Evolutionary conservation across 306 rosid genomes (phyloP).

Genomic region (Quercus glauca): DNA sequence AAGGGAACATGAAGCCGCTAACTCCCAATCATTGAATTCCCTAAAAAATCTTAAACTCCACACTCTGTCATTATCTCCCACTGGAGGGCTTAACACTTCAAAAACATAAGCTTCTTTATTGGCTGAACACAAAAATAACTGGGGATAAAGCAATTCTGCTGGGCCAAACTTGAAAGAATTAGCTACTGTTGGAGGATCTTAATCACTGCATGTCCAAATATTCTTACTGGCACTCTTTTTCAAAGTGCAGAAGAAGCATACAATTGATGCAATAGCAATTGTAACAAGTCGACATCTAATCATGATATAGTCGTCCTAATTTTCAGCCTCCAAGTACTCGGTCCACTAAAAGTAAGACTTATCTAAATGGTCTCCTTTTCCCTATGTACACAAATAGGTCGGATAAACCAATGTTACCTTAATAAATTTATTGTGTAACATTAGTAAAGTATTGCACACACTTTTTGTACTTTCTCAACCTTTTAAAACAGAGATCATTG

Average conservation of each 20-base stretch:
- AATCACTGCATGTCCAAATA: no score
- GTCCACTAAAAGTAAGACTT: not conserved
- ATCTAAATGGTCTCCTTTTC: not conserved
- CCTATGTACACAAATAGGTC: not conserved
- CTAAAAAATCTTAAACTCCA: no score
- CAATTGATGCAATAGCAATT: not conserved
- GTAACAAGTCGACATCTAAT: not conserved
- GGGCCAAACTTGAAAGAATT: not conserved
- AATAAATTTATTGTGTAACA: not conserved
- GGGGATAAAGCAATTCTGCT: not conserved
- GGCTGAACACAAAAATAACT: no score
- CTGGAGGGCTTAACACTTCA: no score
- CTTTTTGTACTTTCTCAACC: no score
- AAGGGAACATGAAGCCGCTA: no score
- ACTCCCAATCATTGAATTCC: no score
- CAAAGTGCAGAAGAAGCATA: not conserved
- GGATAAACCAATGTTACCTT: not conserved
- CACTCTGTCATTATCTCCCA: no score
- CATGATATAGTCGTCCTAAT: conserved; percentile 6
- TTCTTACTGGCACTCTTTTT: no score
- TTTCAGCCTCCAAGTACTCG: conserved; percentile 11
- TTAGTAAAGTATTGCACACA: not conserved
- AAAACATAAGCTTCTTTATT: no score
- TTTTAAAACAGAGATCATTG: no score
- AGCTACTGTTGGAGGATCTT: no score